phyloP scores from a whole-genome alignment of 2,329 filamentous ascomycete genomes.

The Cladosporium austrohemisphaericum region DNA sequence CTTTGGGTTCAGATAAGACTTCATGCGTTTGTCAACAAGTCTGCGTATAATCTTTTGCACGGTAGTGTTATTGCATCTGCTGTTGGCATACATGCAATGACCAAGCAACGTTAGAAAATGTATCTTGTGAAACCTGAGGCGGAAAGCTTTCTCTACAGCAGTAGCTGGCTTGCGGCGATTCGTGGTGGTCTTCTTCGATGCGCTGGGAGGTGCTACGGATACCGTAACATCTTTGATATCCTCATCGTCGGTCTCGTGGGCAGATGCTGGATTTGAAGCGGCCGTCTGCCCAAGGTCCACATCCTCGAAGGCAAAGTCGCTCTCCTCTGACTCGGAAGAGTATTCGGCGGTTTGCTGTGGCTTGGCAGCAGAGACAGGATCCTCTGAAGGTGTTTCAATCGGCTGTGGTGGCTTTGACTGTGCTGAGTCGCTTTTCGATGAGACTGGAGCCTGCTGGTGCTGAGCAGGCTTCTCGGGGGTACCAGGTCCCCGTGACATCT shows the following conservation, averaged over 20 bases:
- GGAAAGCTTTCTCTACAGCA: constrained; percentile 54
- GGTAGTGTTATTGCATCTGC: constrained; percentile 68
- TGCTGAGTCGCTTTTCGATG: background rate
- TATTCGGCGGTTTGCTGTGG: constrained; percentile 28
- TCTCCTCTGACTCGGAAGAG: constrained; percentile 47
- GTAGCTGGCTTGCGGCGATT: constrained; percentile 49
- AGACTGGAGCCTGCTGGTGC: background rate
- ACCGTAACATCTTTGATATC: constrained; percentile 40
- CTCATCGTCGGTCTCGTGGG: constrained; percentile 22
- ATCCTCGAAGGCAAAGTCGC: constrained; percentile 63
- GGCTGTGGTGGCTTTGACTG: background rate
- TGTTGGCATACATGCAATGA: constrained; percentile 72
- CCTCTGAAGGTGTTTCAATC: background rate
- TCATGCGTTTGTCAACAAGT: constrained; percentile 62
- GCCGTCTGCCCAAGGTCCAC: constrained; percentile 44
- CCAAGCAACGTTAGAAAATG: constrained; percentile 80
- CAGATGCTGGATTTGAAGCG: constrained; percentile 11
- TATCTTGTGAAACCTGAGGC: constrained; percentile 77
- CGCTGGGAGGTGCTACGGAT: constrained; percentile 33
- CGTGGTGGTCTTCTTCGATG: constrained; percentile 23
- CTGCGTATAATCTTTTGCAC: constrained; percentile 51
- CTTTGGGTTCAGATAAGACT: constrained; percentile 66
- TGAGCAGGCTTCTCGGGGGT: background rate
- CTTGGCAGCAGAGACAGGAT: background rate
- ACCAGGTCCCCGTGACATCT: constrained; percentile 12